Conservation (phyloP, 768 basidiomycete genomes). For the Trametes coccinea region DNA sequence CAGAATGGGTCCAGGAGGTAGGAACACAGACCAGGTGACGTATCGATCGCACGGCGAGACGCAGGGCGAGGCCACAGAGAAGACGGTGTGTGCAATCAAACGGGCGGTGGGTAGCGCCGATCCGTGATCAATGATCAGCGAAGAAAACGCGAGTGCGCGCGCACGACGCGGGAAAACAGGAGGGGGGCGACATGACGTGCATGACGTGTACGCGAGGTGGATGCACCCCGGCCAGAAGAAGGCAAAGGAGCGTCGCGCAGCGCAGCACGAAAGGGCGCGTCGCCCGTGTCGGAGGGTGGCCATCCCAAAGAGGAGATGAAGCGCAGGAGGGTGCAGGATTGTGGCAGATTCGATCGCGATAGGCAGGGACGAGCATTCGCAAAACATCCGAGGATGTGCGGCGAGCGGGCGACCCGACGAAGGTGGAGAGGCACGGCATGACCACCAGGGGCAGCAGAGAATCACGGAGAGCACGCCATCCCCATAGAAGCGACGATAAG, state of each 20-base stretch:
- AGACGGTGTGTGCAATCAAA: neutral
- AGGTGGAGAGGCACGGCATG: constrained; percentile 9
- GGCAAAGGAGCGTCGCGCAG: constrained; percentile 11
- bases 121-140: constrained; percentile 24
- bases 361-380: constrained; percentile 22
- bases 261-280: constrained; percentile 8
- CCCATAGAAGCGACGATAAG: constrained; percentile 14
- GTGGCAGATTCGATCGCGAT: constrained; percentile 23
- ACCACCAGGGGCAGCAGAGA: constrained; percentile 6
- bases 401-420: constrained; percentile 9
- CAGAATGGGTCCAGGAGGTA: neutral
- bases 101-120: neutral
- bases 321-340: neutral
- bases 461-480: constrained; percentile 19
- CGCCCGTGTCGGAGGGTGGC: neutral
- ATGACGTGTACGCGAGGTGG: constrained; percentile 11
- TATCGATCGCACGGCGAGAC: constrained; percentile 12
- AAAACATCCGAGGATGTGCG: constrained; percentile 21
- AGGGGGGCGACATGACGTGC: constrained; percentile 5
- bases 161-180: neutral
- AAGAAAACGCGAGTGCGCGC: neutral
- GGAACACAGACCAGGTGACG: constrained; percentile 16
- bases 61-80: constrained; percentile 2
- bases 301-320: neutral
- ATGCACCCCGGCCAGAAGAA: neutral